Evolutionary conservation across 2,329 filamentous ascomycete genomes (phyloP).

Genomic region (Sclerotinia borealis): DNA sequence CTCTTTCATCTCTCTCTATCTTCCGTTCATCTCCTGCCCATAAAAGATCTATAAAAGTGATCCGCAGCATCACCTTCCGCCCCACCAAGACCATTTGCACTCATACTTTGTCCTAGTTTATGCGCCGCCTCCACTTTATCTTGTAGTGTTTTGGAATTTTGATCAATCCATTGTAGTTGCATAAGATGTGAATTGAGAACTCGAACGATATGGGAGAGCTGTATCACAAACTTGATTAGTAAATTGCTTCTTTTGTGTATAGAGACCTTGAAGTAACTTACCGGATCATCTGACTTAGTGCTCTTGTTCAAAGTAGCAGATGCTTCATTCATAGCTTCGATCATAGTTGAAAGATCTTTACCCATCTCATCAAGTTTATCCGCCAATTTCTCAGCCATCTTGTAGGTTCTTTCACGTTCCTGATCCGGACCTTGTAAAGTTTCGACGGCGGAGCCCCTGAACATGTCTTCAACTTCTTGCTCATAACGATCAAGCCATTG

Average conservation of each 20-base stretch:
- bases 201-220: conserved; percentile 92
- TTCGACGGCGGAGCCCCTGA: conserved; percentile 74
- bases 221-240: conserved; percentile 18
- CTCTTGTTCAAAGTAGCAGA: conserved; percentile 86
- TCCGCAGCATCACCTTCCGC: conserved; percentile 69
- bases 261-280: conserved; percentile 42
- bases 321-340: conserved; percentile 94
- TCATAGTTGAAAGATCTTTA: conserved; percentile 89
- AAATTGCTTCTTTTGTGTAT: background rate
- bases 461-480: conserved; percentile 82
- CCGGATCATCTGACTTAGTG: conserved; percentile 79
- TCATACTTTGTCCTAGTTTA: conserved; percentile 63
- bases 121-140: conserved; percentile 78
- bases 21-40: conserved; percentile 53
- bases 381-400: conserved; percentile 87
- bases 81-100: conserved; percentile 47
- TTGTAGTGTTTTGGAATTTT: conserved; percentile 73
- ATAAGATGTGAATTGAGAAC: conserved; percentile 90
- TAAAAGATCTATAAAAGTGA: conserved; percentile 86
- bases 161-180: conserved; percentile 90
- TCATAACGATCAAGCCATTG: conserved; percentile 89
- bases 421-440: conserved; percentile 83
- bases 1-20: background rate
- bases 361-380: conserved; percentile 91
- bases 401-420: conserved; percentile 93